Base-by-base conservation (phyloP, 1,284 basidiomycete genomes). In the Apiotrichum porosum region DNA sequence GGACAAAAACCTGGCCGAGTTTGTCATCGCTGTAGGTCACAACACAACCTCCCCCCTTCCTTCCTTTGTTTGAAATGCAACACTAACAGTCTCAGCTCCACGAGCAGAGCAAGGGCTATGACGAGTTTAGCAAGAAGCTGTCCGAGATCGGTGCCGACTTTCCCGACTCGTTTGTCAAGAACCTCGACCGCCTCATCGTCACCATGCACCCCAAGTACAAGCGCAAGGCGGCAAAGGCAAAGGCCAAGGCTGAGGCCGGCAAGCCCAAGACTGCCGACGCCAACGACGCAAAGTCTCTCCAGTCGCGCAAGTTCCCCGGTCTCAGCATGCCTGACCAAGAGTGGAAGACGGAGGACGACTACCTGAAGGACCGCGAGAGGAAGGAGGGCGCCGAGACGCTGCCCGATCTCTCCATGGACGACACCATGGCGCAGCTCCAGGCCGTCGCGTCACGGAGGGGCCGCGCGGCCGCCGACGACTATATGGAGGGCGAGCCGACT, bases 191-290 rank as follows among this genome's bases (percentile, higher is more conserved):
- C 24, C 81, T 97, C 52, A 90, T 99, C 61, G 81, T 94, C 43
- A 88, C 82, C 52, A 82, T 97, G 79, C 95, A 99, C 65, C 95
- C 94, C 0, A 97, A 93, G 64, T 86, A 97, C 78, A 95, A 92
- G 78, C 87, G 89, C 73, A 83, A 79, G 63, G 60, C 72, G 56
- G 67, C 76, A 17, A 80, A 80, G 49, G 61, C 61, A 40, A 67
- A 72, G 56, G 59, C 63, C 37, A 58, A 64, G 26, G 61, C 61
- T n/a, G 44, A 48, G 34, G 61, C 44, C 28, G 45, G 45, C 36
- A 62, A 54, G 46, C 35, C 51, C 54, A 71, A 65, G 69, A 60
- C 34, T 61, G 58, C 4, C 1, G 74, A 73, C 21, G 69, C 59
- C n/a, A 59, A 65, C 34, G 63, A 57, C 17, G 86, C 90, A 61